phyloP scores from a whole-genome alignment of 768 basidiomycete species.

The Suillus alpinus region DNA sequence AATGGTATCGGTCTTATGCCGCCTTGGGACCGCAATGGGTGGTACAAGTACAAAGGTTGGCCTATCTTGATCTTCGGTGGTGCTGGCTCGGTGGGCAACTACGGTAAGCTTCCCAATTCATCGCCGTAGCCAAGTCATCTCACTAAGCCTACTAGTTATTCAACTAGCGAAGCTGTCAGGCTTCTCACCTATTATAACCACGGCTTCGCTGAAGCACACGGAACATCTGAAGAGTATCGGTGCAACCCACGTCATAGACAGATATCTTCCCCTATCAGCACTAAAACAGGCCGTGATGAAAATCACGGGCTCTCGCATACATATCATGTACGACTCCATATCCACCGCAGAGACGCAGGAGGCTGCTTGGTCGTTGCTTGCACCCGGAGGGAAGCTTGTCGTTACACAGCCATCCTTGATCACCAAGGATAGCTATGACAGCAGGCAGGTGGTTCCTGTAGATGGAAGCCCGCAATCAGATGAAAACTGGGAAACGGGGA shows the following conservation, averaged over 20 bases:
- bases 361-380: constrained; percentile 34
- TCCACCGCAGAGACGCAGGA: constrained; percentile 38
- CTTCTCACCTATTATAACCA: constrained; percentile 34
- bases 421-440: constrained; percentile 23
- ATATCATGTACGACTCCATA: constrained; percentile 38
- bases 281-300: constrained; percentile 34
- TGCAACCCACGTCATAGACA: constrained; percentile 36
- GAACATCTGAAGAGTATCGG: constrained; percentile 33
- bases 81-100: constrained; percentile 48
- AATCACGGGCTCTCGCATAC: constrained; percentile 34
- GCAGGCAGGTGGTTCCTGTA: constrained; percentile 28
- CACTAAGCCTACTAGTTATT: constrained; percentile 29
- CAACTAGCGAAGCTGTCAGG: constrained; percentile 41
- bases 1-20: constrained; percentile 41
- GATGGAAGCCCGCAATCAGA: constrained; percentile 32
- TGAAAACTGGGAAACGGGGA: constrained; percentile 33
- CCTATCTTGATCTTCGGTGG: constrained; percentile 50
- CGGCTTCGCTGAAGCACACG: constrained; percentile 35
- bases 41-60: constrained; percentile 40
- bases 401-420: constrained; percentile 33
- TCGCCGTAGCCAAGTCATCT: constrained; percentile 6
- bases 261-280: constrained; percentile 22
- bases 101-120: constrained; percentile 31
- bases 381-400: constrained; percentile 36
- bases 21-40: constrained; percentile 35